These are phyloP conservation scores for Fusarium papillatum DNA, from an alignment of 2,329 filamentous ascomycete genomes.

Conservation along the genomic window DNA sequence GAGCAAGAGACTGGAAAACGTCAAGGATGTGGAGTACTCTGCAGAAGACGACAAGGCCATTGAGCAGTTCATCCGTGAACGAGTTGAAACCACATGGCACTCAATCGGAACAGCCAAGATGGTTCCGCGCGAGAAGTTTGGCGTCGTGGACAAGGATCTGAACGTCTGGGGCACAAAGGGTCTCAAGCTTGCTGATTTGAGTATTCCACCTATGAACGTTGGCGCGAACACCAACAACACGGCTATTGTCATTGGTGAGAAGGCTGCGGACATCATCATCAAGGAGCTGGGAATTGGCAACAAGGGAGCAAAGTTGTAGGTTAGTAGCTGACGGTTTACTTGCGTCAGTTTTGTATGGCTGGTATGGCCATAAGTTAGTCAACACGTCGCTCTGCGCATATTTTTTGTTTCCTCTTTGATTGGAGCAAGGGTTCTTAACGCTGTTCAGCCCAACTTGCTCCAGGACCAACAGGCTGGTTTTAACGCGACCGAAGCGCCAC, in stretches of 20 bases:
- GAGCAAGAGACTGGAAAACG: slow-evolving; percentile 51
- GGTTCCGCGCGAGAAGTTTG: slow-evolving; percentile 54
- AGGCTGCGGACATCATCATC: slow-evolving; percentile 57
- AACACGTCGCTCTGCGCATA: neutral
- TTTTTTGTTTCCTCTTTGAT: neutral
- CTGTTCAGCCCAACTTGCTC: neutral
- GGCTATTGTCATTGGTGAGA: slow-evolving; percentile 63
- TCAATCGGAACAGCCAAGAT: slow-evolving; percentile 62
- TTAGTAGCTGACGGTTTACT: neutral
- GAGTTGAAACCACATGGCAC: slow-evolving; percentile 60
- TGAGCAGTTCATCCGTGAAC: slow-evolving; percentile 57
- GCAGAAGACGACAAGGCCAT: slow-evolving; percentile 64
- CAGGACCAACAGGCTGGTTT: neutral
- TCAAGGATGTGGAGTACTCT: slow-evolving; percentile 61
- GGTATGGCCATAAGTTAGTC: neutral
- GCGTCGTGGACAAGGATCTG: slow-evolving; percentile 53
- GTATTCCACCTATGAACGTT: slow-evolving; percentile 55
- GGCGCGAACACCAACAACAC: slow-evolving; percentile 64
- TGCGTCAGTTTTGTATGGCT: neutral
- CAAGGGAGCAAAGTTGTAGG: neutral
- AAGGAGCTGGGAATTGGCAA: slow-evolving; percentile 46
- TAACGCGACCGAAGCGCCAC: neutral
- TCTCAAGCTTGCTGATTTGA: slow-evolving; percentile 57
- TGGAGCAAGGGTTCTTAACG: neutral
- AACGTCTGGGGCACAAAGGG: slow-evolving; percentile 58